A percentile compares a stretch with the other conserved stretches of the same genome.
Conservation (phyloP, 805 yeast genomes). For the Scheffersomyces ergatensis region DNA sequence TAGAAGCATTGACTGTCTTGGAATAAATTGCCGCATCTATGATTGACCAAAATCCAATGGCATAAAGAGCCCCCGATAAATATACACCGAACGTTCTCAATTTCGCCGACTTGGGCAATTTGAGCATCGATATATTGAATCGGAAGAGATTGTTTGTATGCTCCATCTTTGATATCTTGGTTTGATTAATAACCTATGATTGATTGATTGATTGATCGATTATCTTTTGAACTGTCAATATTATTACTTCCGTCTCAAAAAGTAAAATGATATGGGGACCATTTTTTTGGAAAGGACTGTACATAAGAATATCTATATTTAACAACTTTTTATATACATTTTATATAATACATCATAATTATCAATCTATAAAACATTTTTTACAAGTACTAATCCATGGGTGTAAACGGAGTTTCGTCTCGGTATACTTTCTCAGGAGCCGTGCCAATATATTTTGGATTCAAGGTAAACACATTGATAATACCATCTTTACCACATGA, state of each 20-base stretch:
- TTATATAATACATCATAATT: too few species aligned
- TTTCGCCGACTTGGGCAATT: constrained; percentile 67
- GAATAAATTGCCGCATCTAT: constrained; percentile 88
- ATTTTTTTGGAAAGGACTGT: too few species aligned
- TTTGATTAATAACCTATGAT: neutral
- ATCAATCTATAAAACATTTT: too few species aligned
- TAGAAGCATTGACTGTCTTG: constrained; percentile 78
- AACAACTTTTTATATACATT: too few species aligned
- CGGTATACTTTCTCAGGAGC: neutral
- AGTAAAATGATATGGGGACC: too few species aligned
- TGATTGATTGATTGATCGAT: neutral
- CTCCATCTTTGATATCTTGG: neutral
- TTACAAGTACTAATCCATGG: too few species aligned
- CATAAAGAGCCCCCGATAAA: constrained; percentile 71
- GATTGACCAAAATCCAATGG: constrained; percentile 86
- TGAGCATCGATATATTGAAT: constrained; percentile 51
- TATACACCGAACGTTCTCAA: constrained; percentile 75
- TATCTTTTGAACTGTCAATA: too few species aligned
- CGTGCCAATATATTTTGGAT: constrained; percentile 5
- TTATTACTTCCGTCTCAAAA: too few species aligned
- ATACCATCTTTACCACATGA: constrained; percentile 23
- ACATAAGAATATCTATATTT: too few species aligned
- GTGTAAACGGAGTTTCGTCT: neutral
- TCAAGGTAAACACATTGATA: constrained; percentile 19
- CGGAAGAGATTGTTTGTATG: constrained; percentile 54